These are phyloP conservation scores for Picochlorum sp. DNA, from an alignment of 139 green algal genomes.

Conservation along the genomic window DNA sequence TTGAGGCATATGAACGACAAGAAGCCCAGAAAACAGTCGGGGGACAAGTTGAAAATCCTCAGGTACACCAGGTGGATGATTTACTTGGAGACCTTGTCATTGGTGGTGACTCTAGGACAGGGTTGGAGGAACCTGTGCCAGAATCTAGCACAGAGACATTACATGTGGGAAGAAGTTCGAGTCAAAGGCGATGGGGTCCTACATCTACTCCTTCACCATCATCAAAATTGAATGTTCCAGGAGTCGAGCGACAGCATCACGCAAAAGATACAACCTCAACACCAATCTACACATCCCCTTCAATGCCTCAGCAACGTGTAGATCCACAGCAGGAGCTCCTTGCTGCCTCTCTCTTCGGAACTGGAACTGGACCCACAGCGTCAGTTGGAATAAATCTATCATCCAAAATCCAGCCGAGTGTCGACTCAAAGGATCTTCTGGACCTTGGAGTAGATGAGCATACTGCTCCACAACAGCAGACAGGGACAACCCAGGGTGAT, in stretches of 20 bases:
- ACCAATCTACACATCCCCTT: background rate
- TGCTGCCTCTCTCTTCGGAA: constrained; percentile 31
- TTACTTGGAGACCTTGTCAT: constrained; percentile 8
- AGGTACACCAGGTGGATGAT: background rate
- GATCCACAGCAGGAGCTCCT: constrained; percentile 23
- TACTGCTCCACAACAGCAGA: background rate
- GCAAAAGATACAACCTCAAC: background rate
- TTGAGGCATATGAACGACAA: constrained; percentile 17
- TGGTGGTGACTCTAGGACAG: background rate
- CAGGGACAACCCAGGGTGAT: background rate
- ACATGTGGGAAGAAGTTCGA: background rate
- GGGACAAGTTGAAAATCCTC: background rate
- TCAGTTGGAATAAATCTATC: background rate
- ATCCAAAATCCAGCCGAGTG: background rate
- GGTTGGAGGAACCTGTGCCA: background rate
- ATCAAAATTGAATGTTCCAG: background rate
- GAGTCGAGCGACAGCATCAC: background rate
- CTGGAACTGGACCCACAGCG: background rate
- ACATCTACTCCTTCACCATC: background rate
- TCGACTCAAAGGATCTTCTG: constrained; percentile 17
- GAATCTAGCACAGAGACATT: background rate
- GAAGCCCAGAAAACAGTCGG: background rate
- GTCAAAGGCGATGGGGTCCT: constrained; percentile 14
- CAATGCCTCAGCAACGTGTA: background rate
- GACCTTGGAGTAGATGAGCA: constrained; percentile 1